Evolutionary conservation across 2,329 filamentous ascomycete species (phyloP).

Genomic region (Lasiodiplodia hormozganensis): DNA sequence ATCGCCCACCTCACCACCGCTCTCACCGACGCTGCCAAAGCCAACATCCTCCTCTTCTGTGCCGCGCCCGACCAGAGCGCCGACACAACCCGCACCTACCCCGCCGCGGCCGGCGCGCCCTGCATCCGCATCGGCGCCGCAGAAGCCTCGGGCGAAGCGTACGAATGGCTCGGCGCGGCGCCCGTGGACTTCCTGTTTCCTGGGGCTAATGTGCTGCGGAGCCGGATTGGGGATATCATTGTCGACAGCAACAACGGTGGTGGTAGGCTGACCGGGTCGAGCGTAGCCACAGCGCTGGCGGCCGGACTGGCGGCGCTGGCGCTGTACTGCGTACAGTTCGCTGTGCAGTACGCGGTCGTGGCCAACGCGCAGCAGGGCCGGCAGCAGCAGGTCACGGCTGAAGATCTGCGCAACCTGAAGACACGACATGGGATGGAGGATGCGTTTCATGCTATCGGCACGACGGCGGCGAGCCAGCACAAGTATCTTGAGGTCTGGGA

Average conservation of each 20-base stretch:
- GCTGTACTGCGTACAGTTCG: conserved; percentile 7
- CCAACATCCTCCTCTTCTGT: conserved; percentile 14
- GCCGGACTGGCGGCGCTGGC: not conserved
- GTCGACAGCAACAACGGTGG: not conserved
- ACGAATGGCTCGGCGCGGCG: not conserved
- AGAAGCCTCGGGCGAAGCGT: not conserved
- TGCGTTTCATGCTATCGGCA: not conserved
- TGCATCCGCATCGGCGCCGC: not conserved
- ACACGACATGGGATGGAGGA: not conserved
- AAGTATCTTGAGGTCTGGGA: conserved; percentile 14
- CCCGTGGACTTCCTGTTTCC: conserved; percentile 13
- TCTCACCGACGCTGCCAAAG: not conserved
- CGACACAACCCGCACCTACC: not conserved
- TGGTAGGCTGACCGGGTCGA: not conserved
- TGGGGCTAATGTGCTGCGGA: not conserved
- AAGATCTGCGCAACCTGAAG: not conserved
- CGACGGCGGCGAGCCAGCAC: not conserved
- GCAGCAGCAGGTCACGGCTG: not conserved
- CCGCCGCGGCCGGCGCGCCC: not conserved
- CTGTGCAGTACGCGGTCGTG: not conserved
- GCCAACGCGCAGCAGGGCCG: not conserved
- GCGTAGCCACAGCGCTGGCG: not conserved
- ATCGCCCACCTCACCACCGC: not conserved
- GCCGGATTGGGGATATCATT: not conserved
- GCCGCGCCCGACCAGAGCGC: not conserved